Conservation (phyloP, 805 yeast genomes). For the Metschnikowia similis region DNA sequence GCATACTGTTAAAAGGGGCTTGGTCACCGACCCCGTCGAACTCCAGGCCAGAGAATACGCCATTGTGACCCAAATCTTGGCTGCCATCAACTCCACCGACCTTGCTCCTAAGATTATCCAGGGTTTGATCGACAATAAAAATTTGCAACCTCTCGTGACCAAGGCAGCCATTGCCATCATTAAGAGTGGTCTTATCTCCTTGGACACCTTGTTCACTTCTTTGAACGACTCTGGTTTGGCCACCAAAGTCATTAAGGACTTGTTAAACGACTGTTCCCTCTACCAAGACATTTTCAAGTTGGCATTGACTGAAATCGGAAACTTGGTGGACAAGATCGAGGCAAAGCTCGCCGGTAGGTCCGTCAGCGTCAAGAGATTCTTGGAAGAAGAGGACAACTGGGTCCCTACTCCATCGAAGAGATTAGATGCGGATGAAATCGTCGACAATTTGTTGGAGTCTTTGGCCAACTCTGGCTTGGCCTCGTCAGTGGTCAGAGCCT, state of each 20-base stretch:
- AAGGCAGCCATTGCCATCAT: constrained; percentile 25
- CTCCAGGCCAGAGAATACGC: constrained; percentile 34
- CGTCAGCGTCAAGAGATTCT: constrained; percentile 22
- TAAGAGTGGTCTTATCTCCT: constrained; percentile 29
- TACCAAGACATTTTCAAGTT: constrained; percentile 37
- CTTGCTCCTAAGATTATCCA: constrained; percentile 34
- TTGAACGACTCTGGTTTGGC: constrained; percentile 42
- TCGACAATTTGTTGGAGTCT: constrained; percentile 39
- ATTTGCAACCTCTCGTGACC: constrained; percentile 27
- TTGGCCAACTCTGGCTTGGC: constrained; percentile 42
- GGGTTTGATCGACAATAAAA: constrained; percentile 29
- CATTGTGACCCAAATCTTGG: constrained; percentile 39
- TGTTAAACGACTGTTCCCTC: constrained; percentile 36
- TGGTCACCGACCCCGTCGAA: constrained; percentile 18
- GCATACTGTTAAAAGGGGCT: constrained; percentile 29
- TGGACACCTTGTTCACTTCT: constrained; percentile 35
- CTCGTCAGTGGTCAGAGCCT: constrained; percentile 31
- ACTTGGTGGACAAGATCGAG: constrained; percentile 28
- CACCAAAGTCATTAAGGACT: constrained; percentile 29
- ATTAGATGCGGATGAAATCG: constrained; percentile 17
- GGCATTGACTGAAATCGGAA: constrained; percentile 27
- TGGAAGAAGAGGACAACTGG: constrained; percentile 7
- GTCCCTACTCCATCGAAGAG: constrained; percentile 8
- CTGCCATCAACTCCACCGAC: constrained; percentile 32
- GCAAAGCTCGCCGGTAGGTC: constrained; percentile 19